Evolutionary conservation across 1,284 basidiomycete genomes (phyloP), one percentile per base, ranked within the genome.

Genomic region (Naganishia sp.): DNA sequence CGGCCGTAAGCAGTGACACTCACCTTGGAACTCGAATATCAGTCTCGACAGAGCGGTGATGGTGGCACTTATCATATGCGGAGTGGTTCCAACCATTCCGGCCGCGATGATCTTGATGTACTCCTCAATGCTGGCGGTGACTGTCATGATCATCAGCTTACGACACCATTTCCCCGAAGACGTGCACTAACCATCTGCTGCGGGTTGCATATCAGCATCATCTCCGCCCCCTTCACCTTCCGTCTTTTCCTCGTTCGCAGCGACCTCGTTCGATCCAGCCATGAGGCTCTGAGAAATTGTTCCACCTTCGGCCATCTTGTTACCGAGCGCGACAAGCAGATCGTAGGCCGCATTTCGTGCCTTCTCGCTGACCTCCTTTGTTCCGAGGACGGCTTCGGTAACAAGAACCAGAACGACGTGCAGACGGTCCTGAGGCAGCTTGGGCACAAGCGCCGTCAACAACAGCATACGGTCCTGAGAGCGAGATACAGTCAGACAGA

Each of bases 21-120:
- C 66, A 92, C 92, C 87, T 84, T 90, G 92, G 83, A 96, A 99
- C 81, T 99, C 96, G 79, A 98, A 99, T 6, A 98, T 84, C 9
- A 99, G 83, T 31, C 96, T 86, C 1, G 94, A 93, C 52, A 99
- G 87, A 0, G 94, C 92, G 1, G 94, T 98, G 69, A 99, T 88
- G 4, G 92, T 92, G 2, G 96, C 96, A 73, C 92, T 94, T 77
- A 99, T 96, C 94, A 97, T 99, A 78, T 99, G 96, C 0, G 96
- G 93, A 3, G 88, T 92, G 35, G 89, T 88, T 28, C 93, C 94
- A 15, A 93, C 94, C 43, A 99, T 81, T 71, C 96, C 95, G 71
- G 94, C 95, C 46, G 92, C 92, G 28, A 99, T 84, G 94, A 99
- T 99, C 11, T 91, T 98, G 80, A 99, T 84, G 76, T 91, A 99